phyloP scores from a whole-genome alignment of 192 early-diverging fungal species.

The Entomortierella beljakovae region DNA sequence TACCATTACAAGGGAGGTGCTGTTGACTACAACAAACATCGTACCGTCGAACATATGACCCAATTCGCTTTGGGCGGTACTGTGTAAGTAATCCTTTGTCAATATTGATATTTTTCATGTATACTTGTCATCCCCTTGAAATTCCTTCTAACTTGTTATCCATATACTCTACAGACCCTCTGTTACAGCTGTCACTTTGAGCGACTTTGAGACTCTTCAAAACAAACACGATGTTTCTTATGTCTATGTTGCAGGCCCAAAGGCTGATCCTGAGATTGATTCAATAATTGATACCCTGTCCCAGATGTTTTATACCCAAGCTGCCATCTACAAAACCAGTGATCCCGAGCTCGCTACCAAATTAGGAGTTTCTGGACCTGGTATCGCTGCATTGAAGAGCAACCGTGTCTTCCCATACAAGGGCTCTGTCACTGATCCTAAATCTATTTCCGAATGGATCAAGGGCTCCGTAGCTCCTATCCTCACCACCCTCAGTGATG shows the following conservation, averaged over 20 bases:
- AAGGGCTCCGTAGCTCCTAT: slow-evolving; percentile 72
- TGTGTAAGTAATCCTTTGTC: slow-evolving; percentile 44
- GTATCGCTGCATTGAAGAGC: slow-evolving; percentile 72
- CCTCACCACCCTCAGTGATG: slow-evolving; percentile 66
- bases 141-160: not conserved
- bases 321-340: slow-evolving; percentile 5
- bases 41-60: slow-evolving; percentile 12
- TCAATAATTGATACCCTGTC: slow-evolving; percentile 32
- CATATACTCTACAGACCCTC: slow-evolving; percentile 13
- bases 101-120: not conserved
- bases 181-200: slow-evolving; percentile 40
- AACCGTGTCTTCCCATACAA: slow-evolving; percentile 51
- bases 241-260: slow-evolving; percentile 66
- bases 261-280: slow-evolving; percentile 56
- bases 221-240: slow-evolving; percentile 62
- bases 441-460: slow-evolving; percentile 69
- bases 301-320: slow-evolving; percentile 36
- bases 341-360: slow-evolving; percentile 26
- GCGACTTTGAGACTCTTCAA: slow-evolving; percentile 54
- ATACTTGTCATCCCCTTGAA: no score
- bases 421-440: slow-evolving; percentile 48
- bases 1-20: slow-evolving; percentile 48
- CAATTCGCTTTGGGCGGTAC: slow-evolving; percentile 26
- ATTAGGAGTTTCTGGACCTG: slow-evolving; percentile 53
- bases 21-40: slow-evolving; percentile 27